Evolutionary conservation across 202 grass and related monocot genomes (phyloP), one percentile per base, ranked within the genome.

Genomic region (Elaeis oleifera): DNA sequence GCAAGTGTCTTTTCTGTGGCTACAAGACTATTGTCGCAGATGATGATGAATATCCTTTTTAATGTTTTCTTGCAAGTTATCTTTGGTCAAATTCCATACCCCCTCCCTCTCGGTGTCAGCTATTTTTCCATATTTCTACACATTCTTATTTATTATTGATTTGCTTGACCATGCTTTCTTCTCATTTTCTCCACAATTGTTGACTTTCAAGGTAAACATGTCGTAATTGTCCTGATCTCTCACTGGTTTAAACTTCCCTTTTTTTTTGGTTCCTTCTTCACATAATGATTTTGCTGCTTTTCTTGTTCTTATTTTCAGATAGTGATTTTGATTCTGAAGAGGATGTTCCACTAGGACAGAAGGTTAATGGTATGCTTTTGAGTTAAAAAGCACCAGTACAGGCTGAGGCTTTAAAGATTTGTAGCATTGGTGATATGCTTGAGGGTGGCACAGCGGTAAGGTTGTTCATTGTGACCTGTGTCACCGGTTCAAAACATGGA

Each of bases 1-100:
- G 52, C 56, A 67, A 78, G 14, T 23, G 23, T 88, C 48, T 77
- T 36, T 62, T 61, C 56, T 58, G 23, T 19, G 85, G 85, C 70
- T 78, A 71, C 48, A 70, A 71, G 64, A 21, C 65, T 61, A 13
- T 51, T 51, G 62, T 22, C 8, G 18, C 51, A 6, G 60, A 49
- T 6, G 31, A 44, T 11, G 60, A 63, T 8, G 36, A 49, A 64
- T 64, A 64, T 64, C 61, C 61, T 64, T 64, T 51, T 24, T 25
- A 4, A 6, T 4, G 48, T 27, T 20, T 23, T 49, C 18, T 55
- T 55, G 59, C 39, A 74, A 7, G 56, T 25, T 3, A 25, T 20
- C 20, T 20, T 20, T 20, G 20, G 20, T 20, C 20, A 20, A 20
- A 20, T 20, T 20, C 20, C 20, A 20, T 20, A 20, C 24, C 24